Evolutionary conservation across 202 grass and related monocot genomes (phyloP).

Genomic region (Panicum virgatum): DNA sequence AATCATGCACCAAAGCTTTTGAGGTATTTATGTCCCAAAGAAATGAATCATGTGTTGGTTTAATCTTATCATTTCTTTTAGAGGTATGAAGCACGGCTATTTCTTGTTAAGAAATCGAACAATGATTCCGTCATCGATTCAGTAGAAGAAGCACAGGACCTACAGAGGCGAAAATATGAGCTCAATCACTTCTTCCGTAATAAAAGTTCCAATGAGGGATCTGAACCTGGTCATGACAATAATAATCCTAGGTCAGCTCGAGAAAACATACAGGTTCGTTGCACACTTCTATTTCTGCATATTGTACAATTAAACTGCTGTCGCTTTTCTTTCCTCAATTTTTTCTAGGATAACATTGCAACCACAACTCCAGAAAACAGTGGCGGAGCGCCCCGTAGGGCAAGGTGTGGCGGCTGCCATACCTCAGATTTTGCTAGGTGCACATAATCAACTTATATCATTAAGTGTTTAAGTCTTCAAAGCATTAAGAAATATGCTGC

Average conservation of each 20-base stretch:
- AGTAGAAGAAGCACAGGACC: constrained; percentile 71
- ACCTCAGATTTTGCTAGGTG: no score
- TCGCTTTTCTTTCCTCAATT: neutral
- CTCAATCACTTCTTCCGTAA: constrained; percentile 91
- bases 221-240: constrained; percentile 45
- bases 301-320: neutral
- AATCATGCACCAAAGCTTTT: constrained; percentile 16
- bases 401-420: no score
- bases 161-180: constrained; percentile 77
- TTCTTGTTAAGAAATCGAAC: constrained; percentile 86
- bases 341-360: constrained; percentile 7
- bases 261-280: constrained; percentile 80
- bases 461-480: no score
- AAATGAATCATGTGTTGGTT: constrained; percentile 33
- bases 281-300: constrained; percentile 28
- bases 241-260: constrained; percentile 66
- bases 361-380: no score
- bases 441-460: no score
- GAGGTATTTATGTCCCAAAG: constrained; percentile 25
- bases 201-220: constrained; percentile 51
- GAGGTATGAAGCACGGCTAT: constrained; percentile 80
- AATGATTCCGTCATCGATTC: constrained; percentile 77
- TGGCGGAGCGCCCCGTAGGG: no score
- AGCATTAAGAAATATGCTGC: no score
- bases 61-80: constrained; percentile 50